phyloP scores from a whole-genome alignment of 2,329 filamentous ascomycete species.

The Ascochyta viciae-villosae region DNA sequence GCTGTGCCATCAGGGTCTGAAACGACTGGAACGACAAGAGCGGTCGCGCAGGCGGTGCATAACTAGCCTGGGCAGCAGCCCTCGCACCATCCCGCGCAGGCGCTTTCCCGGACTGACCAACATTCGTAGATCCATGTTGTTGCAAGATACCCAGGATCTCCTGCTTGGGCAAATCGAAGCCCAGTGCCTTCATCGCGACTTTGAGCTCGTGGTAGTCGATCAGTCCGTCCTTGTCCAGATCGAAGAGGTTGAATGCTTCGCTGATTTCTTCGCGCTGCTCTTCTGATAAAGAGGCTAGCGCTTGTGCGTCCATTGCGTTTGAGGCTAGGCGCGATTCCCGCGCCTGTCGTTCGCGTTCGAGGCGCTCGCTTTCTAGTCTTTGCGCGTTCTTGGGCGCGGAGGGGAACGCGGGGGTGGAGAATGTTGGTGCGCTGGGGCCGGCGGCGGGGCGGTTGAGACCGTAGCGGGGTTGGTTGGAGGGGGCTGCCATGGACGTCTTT shows the following conservation, averaged over 20 bases:
- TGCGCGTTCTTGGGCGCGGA: constrained; percentile 52
- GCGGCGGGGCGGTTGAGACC: constrained; percentile 53
- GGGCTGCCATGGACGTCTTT: constrained; percentile 57
- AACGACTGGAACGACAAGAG: constrained; percentile 76
- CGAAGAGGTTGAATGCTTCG: constrained; percentile 96
- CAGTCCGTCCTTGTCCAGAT: constrained; percentile 91
- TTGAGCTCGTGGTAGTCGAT: constrained; percentile 99
- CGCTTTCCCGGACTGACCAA: too few species aligned
- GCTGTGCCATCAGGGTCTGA: constrained; percentile 75
- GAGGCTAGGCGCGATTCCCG: constrained; percentile 36
- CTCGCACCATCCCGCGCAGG: constrained; percentile 22
- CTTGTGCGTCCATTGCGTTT: constrained; percentile 53
- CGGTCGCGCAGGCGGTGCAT: constrained; percentile 58
- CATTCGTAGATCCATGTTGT: constrained; percentile 65
- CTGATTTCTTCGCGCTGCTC: constrained; percentile 93
- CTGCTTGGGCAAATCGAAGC: constrained; percentile 87
- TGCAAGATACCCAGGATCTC: constrained; percentile 84
- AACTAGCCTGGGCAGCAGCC: constrained; percentile 18
- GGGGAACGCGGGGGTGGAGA: constrained; percentile 48
- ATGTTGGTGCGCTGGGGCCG: constrained; percentile 26
- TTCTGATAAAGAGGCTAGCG: constrained; percentile 71
- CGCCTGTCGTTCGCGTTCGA: constrained; percentile 53
- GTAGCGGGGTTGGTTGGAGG: constrained; percentile 62
- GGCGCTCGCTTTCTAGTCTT: constrained; percentile 49
- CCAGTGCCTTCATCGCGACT: constrained; percentile 92